Conservation (phyloP, 2,329 filamentous ascomycete genomes). For the Sclerotinia spermophila region DNA sequence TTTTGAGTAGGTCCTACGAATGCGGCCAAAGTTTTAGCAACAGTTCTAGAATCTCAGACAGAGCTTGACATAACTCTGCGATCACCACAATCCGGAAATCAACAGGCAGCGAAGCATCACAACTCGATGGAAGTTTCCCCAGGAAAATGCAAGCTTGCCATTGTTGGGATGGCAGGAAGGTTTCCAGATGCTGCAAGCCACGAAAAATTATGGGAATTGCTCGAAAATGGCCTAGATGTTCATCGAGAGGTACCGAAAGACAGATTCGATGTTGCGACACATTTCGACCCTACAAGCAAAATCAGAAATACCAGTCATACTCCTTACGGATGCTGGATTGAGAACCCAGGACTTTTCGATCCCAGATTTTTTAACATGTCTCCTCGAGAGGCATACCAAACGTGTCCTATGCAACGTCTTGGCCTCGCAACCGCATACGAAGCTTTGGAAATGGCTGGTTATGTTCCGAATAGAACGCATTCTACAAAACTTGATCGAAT, state of each 20-base stretch:
- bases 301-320: conserved; percentile 64
- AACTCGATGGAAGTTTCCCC: conserved; percentile 14
- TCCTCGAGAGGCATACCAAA: conserved; percentile 73
- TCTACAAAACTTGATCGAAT: conserved; percentile 43
- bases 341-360: conserved; percentile 74
- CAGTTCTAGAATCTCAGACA: conserved; percentile 15
- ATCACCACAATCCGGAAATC: background rate
- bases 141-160: conserved; percentile 51
- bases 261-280: conserved; percentile 69
- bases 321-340: conserved; percentile 67
- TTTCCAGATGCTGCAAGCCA: conserved; percentile 70
- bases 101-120: background rate
- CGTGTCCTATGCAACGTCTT: conserved; percentile 76
- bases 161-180: conserved; percentile 77
- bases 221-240: conserved; percentile 71
- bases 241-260: conserved; percentile 63
- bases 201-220: conserved; percentile 70
- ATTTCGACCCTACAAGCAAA: conserved; percentile 69
- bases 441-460: conserved; percentile 76
- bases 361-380: conserved; percentile 88
- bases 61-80: conserved; percentile 13
- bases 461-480: conserved; percentile 47
- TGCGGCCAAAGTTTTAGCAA: conserved; percentile 38
- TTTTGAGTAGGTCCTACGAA: conserved; percentile 50
- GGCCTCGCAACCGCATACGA: conserved; percentile 76